Evolutionary conservation across 2,329 filamentous ascomycete genomes (phyloP), one percentile per base, ranked within the genome.

Genomic region (Paracamarosporium sp.): DNA sequence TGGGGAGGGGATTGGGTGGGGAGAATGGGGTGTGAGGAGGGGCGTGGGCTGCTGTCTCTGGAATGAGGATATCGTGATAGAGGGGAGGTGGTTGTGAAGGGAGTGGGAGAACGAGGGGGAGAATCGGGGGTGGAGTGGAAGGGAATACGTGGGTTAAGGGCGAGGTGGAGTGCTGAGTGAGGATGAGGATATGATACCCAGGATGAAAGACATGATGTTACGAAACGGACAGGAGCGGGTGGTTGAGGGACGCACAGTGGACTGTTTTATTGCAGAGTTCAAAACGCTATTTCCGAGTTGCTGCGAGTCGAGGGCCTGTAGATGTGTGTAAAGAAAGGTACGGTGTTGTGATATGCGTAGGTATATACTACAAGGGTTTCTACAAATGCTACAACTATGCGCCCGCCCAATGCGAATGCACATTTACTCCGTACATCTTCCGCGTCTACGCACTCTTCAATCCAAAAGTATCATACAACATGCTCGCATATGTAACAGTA

Each of bases 1-100:
- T 38, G 31, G 50, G 35, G 57, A 48, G 33, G 67, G 73, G 72
- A 63, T n/a, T n/a, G n/a, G 73, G 76, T 56, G 70, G 50, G 53
- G 43, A 40, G 24, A 30, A 38, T 68, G 50, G 67, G 74, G 61
- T 30, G 72, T 73, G 38, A 65, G 67, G 48, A 58, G 71, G 59
- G 65, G 64, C 60, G 44, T 46, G 44, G 48, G 46, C 28, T 51
- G 51, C 47, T 55, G 28, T 28, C 28, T 50, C 40, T 22, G 50
- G 45, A 47, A 51, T 44, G 28, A 30, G 3, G 43, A 27, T n/a
- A n/a, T n/a, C n/a, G n/a, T n/a, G n/a, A n/a, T n/a, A n/a, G n/a
- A n/a, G n/a, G n/a, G n/a, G n/a, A n/a, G n/a, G n/a, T n/a, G n/a
- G n/a, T n/a, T n/a, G n/a, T n/a, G n/a, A n/a, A n/a, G n/a, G n/a